Percentiles rank a stretch among this genome's conserved stretches.
phyloP scores from a whole-genome alignment of 345 rosid species.

The Gossypium bickii region DNA sequence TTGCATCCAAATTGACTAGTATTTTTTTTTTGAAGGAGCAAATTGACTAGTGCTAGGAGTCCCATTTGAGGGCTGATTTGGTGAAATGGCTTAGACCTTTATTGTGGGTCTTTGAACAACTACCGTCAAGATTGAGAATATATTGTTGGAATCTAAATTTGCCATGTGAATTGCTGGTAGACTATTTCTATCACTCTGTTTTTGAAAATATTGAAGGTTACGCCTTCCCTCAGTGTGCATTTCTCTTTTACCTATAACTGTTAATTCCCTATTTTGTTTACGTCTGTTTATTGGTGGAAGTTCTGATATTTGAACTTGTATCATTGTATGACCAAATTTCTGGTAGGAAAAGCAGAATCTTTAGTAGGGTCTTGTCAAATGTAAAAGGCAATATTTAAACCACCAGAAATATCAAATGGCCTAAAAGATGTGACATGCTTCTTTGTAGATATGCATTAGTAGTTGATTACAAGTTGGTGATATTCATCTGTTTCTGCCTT shows the following conservation, averaged over 20 bases:
- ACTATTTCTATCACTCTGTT: not conserved
- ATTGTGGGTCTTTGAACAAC: not conserved
- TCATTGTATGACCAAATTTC: not conserved
- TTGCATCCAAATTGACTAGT: not conserved
- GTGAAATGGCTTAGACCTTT: not conserved
- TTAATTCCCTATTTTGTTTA: not conserved
- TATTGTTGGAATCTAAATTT: not conserved
- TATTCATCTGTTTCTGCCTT: not conserved
- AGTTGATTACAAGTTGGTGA: constrained; percentile 6
- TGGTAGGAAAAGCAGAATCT: not conserved
- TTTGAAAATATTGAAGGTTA: not conserved
- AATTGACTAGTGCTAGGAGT: not conserved
- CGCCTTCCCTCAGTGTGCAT: not conserved
- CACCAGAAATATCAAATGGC: not conserved
- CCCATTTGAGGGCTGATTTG: constrained; percentile 3
- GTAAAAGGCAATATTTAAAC: not conserved
- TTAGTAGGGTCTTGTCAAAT: not conserved
- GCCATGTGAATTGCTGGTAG: not conserved
- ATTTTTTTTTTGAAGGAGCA: not conserved
- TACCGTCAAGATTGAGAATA: not conserved
- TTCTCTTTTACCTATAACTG: not conserved
- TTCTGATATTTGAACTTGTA: not conserved
- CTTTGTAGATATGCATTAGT: not conserved
- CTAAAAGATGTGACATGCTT: not conserved
- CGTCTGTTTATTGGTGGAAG: not conserved